phyloP scores from a whole-genome alignment of 2,329 filamentous ascomycete species.

The Hortaea sp. region DNA sequence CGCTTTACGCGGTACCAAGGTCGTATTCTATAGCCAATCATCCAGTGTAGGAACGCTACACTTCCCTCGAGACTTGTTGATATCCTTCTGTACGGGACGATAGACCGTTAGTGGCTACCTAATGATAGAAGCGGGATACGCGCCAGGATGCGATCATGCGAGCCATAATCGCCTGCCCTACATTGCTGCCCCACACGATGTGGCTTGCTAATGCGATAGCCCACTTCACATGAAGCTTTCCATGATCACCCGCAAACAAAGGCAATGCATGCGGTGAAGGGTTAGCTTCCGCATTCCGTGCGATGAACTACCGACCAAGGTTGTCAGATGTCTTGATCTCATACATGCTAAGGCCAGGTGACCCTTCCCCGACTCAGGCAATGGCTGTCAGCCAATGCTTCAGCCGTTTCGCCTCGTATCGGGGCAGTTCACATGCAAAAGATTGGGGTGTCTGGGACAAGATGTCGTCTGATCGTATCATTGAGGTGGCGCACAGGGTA shows the following conservation, averaged over 20 bases:
- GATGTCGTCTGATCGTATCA: no score
- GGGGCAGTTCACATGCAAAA: slow-evolving; percentile 1
- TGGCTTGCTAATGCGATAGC: neutral
- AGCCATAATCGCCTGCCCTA: slow-evolving; percentile 1
- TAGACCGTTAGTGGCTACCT: neutral
- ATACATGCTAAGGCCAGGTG: neutral
- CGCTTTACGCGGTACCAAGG: no score
- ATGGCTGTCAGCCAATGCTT: neutral
- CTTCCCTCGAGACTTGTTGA: no score
- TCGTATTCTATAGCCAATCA: no score
- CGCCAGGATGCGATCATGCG: neutral
- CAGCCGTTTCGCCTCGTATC: neutral
- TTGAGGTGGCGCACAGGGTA: no score
- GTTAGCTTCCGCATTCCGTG: no score
- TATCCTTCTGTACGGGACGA: no score
- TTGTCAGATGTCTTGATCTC: neutral
- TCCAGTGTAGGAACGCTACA: no score
- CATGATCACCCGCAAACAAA: neutral
- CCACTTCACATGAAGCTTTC: neutral
- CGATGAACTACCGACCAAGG: neutral
- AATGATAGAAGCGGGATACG: slow-evolving; percentile 1
- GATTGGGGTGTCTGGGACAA: no score
- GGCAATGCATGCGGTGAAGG: no score
- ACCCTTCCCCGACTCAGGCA: neutral
- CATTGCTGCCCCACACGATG: neutral